These are phyloP conservation scores for Sclerotiophoma versabilis DNA, from an alignment of 2,329 filamentous ascomycete species.

Conservation along the genomic window DNA sequence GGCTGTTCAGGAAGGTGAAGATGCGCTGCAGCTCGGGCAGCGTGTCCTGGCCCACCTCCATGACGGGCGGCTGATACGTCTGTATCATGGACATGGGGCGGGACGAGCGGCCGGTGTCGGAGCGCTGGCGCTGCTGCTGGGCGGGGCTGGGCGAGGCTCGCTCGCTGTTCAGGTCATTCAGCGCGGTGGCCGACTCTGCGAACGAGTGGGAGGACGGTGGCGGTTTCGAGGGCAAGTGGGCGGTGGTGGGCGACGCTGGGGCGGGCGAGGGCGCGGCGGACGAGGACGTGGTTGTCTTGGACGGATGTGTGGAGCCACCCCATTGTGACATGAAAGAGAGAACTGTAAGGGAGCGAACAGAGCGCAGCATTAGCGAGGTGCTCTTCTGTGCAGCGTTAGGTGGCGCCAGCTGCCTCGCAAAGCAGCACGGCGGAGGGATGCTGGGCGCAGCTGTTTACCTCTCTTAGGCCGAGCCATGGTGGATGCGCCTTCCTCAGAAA, in stretches of 20 bases:
- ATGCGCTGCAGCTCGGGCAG: conserved; percentile 93
- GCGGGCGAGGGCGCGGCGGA: conserved; percentile 40
- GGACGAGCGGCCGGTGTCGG: conserved; percentile 61
- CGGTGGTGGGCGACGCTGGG: conserved; percentile 43
- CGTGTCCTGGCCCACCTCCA: conserved; percentile 85
- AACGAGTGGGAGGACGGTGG: conserved; percentile 27
- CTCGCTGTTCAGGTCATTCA: conserved; percentile 38
- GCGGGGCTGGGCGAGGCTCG: conserved; percentile 43
- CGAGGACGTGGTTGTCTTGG: conserved; percentile 31
- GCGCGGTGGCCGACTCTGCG: conserved; percentile 40
- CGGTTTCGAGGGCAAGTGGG: conserved; percentile 39
- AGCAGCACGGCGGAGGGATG: conserved; percentile 12
- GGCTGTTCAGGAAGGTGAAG: conserved; percentile 91
- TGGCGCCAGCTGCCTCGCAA: conserved; percentile 12
- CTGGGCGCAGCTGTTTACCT: conserved; percentile 37
- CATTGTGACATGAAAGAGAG: conserved; percentile 88
- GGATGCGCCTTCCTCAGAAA: conserved; percentile 23
- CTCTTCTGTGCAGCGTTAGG: conserved; percentile 6
- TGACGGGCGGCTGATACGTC: conserved; percentile 82
- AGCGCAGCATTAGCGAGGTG: conserved; percentile 37
- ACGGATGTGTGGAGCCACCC: conserved; percentile 57
- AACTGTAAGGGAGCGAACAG: conserved; percentile 61
- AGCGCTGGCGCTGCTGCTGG: conserved; percentile 50
- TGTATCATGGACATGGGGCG: conserved; percentile 87
- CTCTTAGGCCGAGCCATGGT: conserved; percentile 47